Evolutionary conservation across 176 grass and related monocot genomes (phyloP).

Genomic region (Oryza australiensis): DNA sequence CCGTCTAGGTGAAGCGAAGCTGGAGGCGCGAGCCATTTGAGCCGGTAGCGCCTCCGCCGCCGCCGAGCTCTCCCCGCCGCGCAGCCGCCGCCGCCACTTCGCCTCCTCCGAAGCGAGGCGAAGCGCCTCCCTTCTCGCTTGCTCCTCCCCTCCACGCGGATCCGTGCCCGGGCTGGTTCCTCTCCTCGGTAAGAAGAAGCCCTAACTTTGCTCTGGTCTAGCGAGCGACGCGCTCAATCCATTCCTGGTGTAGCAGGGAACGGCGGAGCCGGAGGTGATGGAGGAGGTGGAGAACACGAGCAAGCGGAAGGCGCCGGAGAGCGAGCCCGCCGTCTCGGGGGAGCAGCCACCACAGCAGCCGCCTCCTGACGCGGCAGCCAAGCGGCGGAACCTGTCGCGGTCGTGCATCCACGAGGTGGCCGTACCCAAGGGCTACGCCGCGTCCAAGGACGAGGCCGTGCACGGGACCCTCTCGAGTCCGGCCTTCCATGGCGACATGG

Average conservation of each 20-base stretch:
- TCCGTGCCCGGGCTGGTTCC: background rate
- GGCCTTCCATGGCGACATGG: slow-evolving; percentile 74
- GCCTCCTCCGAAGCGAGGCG: too few species aligned
- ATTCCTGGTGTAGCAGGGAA: too few species aligned
- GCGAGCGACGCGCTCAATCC: too few species aligned
- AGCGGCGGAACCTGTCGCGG: slow-evolving; percentile 67
- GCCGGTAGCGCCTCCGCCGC: background rate
- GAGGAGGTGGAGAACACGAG: slow-evolving; percentile 36
- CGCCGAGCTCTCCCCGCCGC: background rate
- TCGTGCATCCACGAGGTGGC: slow-evolving; percentile 93
- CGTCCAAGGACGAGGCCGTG: slow-evolving; percentile 56
- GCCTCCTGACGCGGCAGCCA: slow-evolving; percentile 36
- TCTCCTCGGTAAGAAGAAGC: background rate
- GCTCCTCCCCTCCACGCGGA: background rate
- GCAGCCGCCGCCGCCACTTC: background rate
- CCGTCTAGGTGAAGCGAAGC: background rate
- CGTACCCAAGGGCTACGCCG: slow-evolving; percentile 60
- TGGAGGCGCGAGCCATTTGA: background rate
- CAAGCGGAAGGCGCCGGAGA: slow-evolving; percentile 53
- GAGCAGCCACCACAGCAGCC: background rate
- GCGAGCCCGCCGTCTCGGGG: background rate
- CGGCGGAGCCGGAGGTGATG: slow-evolving; percentile 32
- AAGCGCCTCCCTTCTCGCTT: too few species aligned
- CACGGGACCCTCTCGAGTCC: slow-evolving; percentile 71
- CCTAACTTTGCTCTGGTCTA: background rate